Evolutionary conservation across 192 early-diverging fungal genomes (phyloP), one percentile per base, ranked within the genome.

Genomic region (Podila epigama): DNA sequence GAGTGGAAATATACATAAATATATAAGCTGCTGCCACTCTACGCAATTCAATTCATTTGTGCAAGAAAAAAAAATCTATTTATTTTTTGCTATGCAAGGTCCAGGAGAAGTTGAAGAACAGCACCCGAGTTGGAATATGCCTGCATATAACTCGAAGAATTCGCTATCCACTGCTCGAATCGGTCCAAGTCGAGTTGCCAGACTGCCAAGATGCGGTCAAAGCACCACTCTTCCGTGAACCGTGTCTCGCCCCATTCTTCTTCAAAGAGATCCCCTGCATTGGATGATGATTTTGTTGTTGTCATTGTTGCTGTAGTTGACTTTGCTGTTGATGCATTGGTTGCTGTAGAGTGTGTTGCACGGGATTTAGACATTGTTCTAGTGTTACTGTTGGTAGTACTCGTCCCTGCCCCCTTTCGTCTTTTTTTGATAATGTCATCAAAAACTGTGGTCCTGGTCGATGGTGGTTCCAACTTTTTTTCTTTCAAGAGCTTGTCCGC

Each of bases 401-500:
- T 25, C 4, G 20, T 22, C 20, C n/a, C 1, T 2, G 44, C 44
- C 44, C 25, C 25, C 44, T 48, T 48, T 48, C n/a, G n/a, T 10
- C 20, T 48, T 5, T 20, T 5, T 48, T 48, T 48, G 25, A 18
- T 63, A 33, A n/a, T 36, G 22, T 44, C 0, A 16, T 18, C n/a
- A 22, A 36, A 15, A 20, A n/a, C 15, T 13, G n/a, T 16, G 16
- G 69, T 8, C 31, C 34, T 58, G 2, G 55, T 22, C 1, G 32
- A 63, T 18, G 80, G 79, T 37, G 33, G 61, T 12, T 55, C 27
- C 1, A 84, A 66, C 2, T 73, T 31, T 44, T 80, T 79, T 34
- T 62, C 60, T 20, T 35, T 62, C 48, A 87, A 35, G 5, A 87
- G 34, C 58, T 87, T 87, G 58, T 84, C 79, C 1, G 82, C 57